Conservation (phyloP, 169 alveolate genomes). For the Eimeria praecox region DNA sequence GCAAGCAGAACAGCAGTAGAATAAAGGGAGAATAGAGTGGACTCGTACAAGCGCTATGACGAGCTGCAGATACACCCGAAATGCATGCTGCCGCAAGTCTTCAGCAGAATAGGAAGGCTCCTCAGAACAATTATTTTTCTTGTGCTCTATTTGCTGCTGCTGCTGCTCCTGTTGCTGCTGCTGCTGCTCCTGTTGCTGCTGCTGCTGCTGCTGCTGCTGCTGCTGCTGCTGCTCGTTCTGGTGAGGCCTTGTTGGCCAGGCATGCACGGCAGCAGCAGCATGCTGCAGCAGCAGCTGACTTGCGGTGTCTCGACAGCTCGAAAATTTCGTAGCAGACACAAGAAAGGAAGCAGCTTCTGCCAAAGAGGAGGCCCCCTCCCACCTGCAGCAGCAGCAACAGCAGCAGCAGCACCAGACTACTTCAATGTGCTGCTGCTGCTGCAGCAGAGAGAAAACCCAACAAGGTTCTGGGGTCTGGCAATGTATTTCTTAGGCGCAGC, state of each 20-base stretch:
- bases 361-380: slow-evolving; percentile 6
- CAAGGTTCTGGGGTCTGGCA: no score
- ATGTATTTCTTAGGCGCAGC: no score
- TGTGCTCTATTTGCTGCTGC: background rate
- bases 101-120: background rate
- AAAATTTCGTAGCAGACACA: background rate
- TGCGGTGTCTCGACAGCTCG: slow-evolving; percentile 20
- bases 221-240: slow-evolving; percentile 36
- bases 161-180: background rate
- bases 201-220: background rate
- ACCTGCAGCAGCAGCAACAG: background rate
- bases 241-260: slow-evolving; percentile 11
- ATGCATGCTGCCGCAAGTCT: background rate
- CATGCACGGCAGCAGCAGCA: background rate
- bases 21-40: no score
- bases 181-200: slow-evolving; percentile 10
- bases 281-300: background rate
- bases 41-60: background rate
- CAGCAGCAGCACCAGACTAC: slow-evolving; percentile 3
- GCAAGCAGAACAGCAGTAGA: no score
- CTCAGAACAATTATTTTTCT: background rate
- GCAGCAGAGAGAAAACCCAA: no score
- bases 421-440: no score
- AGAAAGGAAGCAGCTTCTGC: background rate
- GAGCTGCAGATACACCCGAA: slow-evolving; percentile 55